Base-by-base conservation (phyloP, 2,329 filamentous ascomycete genomes). In the Periglandula ipomoeae region DNA sequence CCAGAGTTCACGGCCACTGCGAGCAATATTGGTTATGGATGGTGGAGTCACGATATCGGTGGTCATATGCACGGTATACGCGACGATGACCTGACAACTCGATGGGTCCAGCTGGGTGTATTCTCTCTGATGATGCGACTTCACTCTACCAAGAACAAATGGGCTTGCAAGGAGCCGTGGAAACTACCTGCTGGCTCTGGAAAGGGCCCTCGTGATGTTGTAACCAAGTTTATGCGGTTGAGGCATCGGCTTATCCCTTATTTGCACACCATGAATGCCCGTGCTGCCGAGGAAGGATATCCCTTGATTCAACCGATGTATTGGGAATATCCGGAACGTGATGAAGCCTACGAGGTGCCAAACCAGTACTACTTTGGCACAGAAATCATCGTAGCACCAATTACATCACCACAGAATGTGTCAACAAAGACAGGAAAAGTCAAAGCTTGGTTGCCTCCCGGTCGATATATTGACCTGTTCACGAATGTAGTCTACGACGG, bases 41-140 rank as follows among this genome's bases (percentile, higher is more conserved):
- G 80, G 79, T 84, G 81, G 81, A 80, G 75, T 44, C 80, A 84
- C 59, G 81, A 84, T 53, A 81, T 84, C 24, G 81, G 81, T n/a
- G 81, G 81, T 0, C 81, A 84, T 58, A 75, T 77, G 55, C 59
- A 62, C 2, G 81, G 81, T 4, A 63, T 63, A 35, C 72, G 74
- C 5, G 76, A 80, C 44, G 79, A 82, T 45, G 77, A 84, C 55
- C 65, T 82, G 7, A 69, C 72, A 1, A 70, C 74, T 1, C 71
- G 81, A 17, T 84, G 80, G 81, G 70, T 81, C 1, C 81, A 84
- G 57, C 68, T 78, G 2, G 81, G 80, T 5, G 74, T 72, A 41
- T 81, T 80, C 58, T 81, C 77, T 0, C 80, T 80, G 2, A 75
- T 84, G 40, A 63, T 83, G 58, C 71, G 80, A 1, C 65, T 84